These are phyloP conservation scores for Elsinoe australis DNA, from an alignment of 2,329 filamentous ascomycete species.

Conservation along the genomic window DNA sequence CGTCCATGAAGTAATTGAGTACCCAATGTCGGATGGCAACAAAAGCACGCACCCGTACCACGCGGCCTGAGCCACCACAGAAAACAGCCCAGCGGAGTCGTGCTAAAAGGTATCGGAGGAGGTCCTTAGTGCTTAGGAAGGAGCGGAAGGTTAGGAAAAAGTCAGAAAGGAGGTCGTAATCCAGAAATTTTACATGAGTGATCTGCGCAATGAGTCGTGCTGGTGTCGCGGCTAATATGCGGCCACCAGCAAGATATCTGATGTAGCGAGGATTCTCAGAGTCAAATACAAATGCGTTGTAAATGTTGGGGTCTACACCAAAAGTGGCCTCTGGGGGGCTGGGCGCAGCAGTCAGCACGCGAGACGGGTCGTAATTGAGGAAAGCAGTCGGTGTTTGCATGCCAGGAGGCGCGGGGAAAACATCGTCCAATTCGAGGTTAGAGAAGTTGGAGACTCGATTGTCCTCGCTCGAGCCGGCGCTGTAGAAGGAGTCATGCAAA, in stretches of 20 bases:
- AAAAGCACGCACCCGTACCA: slow-evolving; percentile 93
- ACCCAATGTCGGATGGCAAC: slow-evolving; percentile 96
- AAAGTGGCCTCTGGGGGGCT: slow-evolving; percentile 18
- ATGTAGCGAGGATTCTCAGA: slow-evolving; percentile 78
- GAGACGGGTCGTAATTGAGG: slow-evolving; percentile 3
- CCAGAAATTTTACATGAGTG: slow-evolving; percentile 88
- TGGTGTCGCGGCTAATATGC: slow-evolving; percentile 83
- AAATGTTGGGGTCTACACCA: slow-evolving; percentile 56
- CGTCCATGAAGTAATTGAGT: slow-evolving; percentile 92
- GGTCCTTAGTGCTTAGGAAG: slow-evolving; percentile 68
- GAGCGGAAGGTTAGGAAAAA: slow-evolving; percentile 94
- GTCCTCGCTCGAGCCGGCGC: slow-evolving; percentile 61
- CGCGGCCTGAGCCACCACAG: slow-evolving; percentile 74
- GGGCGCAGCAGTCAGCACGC: neutral
- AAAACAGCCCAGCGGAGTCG: slow-evolving; percentile 80
- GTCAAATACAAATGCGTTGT: slow-evolving; percentile 70
- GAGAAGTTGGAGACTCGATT: slow-evolving; percentile 56
- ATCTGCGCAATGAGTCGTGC: slow-evolving; percentile 91
- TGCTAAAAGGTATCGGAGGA: slow-evolving; percentile 77
- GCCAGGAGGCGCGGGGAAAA: slow-evolving; percentile 38
- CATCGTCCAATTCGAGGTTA: slow-evolving; percentile 31
- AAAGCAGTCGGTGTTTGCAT: slow-evolving; percentile 14
- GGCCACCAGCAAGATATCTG: slow-evolving; percentile 63
- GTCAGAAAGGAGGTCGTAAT: slow-evolving; percentile 94
- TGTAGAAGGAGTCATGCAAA: slow-evolving; percentile 72